A percentile compares a stretch with the other conserved stretches of the same genome.
Conservation (phyloP, 2,329 filamentous ascomycete genomes). For the Endoconidiophora laricicola region DNA sequence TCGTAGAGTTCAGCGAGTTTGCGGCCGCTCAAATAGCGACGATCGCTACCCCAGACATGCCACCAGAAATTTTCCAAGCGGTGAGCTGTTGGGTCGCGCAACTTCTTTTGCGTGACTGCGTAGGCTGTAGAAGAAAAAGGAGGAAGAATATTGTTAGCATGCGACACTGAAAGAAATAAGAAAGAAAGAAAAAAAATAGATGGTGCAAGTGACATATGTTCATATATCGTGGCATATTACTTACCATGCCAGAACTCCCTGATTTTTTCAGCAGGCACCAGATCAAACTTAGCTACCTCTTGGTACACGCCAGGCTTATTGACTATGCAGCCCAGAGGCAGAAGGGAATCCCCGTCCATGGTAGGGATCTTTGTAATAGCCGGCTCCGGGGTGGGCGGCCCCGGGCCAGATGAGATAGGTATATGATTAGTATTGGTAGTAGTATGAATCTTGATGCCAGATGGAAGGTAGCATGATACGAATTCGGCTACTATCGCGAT, state of each 20-base stretch:
- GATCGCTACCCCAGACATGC: constrained; percentile 46
- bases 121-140: constrained; percentile 31
- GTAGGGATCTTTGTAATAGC: not conserved
- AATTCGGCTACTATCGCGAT: too few species aligned
- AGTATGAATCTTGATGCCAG: too few species aligned
- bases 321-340: constrained; percentile 41
- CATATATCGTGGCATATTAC: constrained; percentile 13
- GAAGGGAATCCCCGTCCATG: constrained; percentile 21
- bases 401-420: constrained; percentile 1
- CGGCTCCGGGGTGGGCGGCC: constrained; percentile 7
- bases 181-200: not conserved
- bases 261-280: constrained; percentile 35
- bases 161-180: not conserved
- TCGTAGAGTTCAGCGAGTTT: constrained; percentile 39
- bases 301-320: constrained; percentile 36
- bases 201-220: too few species aligned
- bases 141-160: constrained; percentile 12
- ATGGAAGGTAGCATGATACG: not conserved
- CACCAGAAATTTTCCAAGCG: constrained; percentile 51
- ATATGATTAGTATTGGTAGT: not conserved
- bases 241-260: constrained; percentile 41
- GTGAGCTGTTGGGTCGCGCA: constrained; percentile 44
- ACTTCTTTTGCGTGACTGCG: constrained; percentile 39
- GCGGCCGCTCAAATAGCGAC: constrained; percentile 33
- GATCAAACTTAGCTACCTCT: constrained; percentile 34